Evolutionary conservation across 331 rosid species (phyloP), one percentile per base, ranked within the genome.

Genomic region (Pyrus hybrid): DNA sequence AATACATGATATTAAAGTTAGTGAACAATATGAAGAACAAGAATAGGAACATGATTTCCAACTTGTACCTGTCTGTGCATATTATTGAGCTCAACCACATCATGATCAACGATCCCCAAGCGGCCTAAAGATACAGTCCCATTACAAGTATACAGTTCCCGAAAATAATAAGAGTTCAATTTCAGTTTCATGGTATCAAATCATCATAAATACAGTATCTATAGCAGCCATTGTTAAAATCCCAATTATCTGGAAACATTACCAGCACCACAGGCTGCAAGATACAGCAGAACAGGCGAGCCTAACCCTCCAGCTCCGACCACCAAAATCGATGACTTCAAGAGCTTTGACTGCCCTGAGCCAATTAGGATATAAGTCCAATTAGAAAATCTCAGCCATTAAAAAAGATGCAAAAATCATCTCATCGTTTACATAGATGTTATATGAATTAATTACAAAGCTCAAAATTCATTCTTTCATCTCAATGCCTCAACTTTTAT

Each of bases 261-360:
- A 91, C 98, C 97, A 78, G 84, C 93, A 71, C 99, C 99, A 80
- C 87, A 76, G 77, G 99, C 97, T 25, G 93, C 97, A 60, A 94
- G 91, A 84, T 94, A 90, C 61, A 94, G 79, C 77, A 94, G 83
- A 3, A 97, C 97, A 14, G 97, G 95, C 47, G 98, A 93, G 71
- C 98, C 97, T 82, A 94, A 84, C 29, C 98, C 98, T 51, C 98
- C 97, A 22, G 97, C 98, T 79, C 99, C 99, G 72, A 94, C 90
- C 45, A 94, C 97, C 69, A 94, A 85, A 76, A 94, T 83, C 61
- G 97, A 92, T 4, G 99, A 85, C 71, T 89, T 94, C 63, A 88
- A 79, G 13, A 94, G 85, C 85, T 82, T 89, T 63, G 87, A 89
- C 74, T 94, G 99, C 68, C 82, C 98, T 93, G 80, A 86, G 57